Evolutionary conservation across 2,329 filamentous ascomycete species (phyloP).

Genomic region (Verticillium isaacii): DNA sequence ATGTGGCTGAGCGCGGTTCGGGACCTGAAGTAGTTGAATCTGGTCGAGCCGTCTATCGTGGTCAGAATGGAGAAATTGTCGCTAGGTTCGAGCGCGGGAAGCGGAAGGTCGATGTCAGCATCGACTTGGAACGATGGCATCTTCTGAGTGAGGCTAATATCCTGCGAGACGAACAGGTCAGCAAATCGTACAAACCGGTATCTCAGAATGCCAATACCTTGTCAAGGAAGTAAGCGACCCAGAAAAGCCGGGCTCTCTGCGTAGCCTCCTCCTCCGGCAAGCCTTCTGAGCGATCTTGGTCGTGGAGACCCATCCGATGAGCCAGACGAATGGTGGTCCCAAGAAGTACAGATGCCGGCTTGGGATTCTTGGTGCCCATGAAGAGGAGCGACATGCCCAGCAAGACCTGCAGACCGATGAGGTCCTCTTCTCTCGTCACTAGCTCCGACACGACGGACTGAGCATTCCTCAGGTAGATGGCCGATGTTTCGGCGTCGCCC

Average conservation of each 20-base stretch:
- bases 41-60: constrained; percentile 24
- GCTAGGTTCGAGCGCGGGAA: constrained; percentile 21
- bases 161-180: constrained; percentile 12
- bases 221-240: constrained; percentile 34
- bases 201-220: neutral
- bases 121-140: constrained; percentile 34
- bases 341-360: constrained; percentile 30
- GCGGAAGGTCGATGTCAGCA: constrained; percentile 33
- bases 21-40: constrained; percentile 33
- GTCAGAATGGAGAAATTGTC: constrained; percentile 25
- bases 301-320: constrained; percentile 29
- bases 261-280: constrained; percentile 23
- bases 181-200: neutral
- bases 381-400: constrained; percentile 32
- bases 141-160: constrained; percentile 29
- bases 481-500: constrained; percentile 11
- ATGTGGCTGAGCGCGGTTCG: constrained; percentile 34
- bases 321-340: constrained; percentile 32
- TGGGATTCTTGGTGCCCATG: constrained; percentile 29
- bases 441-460: constrained; percentile 32
- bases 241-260: constrained; percentile 33
- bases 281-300: constrained; percentile 15
- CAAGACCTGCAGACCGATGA: constrained; percentile 32
- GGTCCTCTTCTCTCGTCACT: constrained; percentile 29
- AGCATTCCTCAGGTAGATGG: constrained; percentile 29